Conservation (phyloP, 306 rosid genomes). For the Purshia tridentata region DNA sequence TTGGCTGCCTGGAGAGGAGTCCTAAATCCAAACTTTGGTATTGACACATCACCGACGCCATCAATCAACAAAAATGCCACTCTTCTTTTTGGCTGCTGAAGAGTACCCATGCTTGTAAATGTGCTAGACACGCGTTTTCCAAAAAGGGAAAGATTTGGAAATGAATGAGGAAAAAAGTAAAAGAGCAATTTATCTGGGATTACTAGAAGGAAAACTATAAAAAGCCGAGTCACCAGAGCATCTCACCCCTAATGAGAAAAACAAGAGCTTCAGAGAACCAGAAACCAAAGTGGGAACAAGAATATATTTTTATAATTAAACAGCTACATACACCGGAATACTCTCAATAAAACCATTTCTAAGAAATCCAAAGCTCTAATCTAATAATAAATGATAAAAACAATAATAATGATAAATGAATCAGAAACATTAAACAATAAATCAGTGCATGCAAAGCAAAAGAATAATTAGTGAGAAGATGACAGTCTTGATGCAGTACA, state of each 20-base stretch:
- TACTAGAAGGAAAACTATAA: not conserved
- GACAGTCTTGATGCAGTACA: not conserved
- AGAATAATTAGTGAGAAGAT: not conserved
- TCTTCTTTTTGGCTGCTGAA: constrained; percentile 65
- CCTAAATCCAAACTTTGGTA: constrained; percentile 72
- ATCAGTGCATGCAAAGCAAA: constrained; percentile 11
- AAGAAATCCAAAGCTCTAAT: not conserved
- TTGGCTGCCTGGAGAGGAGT: constrained; percentile 91
- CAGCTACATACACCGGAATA: not conserved
- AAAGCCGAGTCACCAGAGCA: constrained; percentile 23
- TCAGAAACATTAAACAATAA: not conserved
- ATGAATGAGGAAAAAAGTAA: constrained; percentile 6
- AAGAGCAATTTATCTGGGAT: not conserved
- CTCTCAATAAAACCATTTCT: not conserved
- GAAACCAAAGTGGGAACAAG: not conserved
- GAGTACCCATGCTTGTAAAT: constrained; percentile 41
- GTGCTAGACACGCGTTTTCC: not conserved
- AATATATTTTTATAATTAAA: not conserved
- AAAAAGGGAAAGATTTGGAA: constrained; percentile 6
- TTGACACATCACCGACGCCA: constrained; percentile 90
- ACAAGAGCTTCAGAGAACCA: not conserved
- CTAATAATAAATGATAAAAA: not conserved
- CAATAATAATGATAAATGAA: not conserved
- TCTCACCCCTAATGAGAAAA: constrained; percentile 21
- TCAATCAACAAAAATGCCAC: constrained; percentile 94